Evolutionary conservation across 768 basidiomycete genomes (phyloP), one percentile per base, ranked within the genome.

Genomic region (Mycena floridula): DNA sequence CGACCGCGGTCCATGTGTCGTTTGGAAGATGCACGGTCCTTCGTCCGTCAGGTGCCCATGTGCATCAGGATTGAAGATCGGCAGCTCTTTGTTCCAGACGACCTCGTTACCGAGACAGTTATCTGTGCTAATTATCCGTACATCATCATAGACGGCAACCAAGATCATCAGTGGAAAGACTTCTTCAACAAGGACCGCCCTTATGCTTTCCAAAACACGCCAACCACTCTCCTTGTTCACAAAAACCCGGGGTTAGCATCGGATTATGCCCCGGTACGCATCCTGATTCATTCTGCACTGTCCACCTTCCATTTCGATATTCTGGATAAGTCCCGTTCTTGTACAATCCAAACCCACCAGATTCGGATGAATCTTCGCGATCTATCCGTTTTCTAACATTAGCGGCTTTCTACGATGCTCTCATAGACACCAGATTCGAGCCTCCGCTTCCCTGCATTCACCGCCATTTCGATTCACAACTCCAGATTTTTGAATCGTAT

Each of bases 41-140:
- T 53, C 30, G 48, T 53, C 4, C 44, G 50, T 25, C 32, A 43
- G 23, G 54, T n/a, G n/a, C n/a, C 53, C 11, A 44, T 50, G 25
- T n/a, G n/a, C n/a, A 50, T 52, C 11, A 22, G 25, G 16, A 44
- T 51, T 13, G 46, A 44, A 16, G 48, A 48, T 20, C 50, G 45
- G 25, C 54, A 54, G 22, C 37, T 56, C 26, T 42, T 56, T 9
- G 49, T 53, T 2, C 44, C 49, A 7, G 49, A 52, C 45, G 42
- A 23, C n/a, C 30, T 32, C 16, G 18, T 52, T 1, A 15, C 44
- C 1, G 23, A 37, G 8, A 44, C 51, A 9, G 41, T 42, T 16
- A 44, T 49, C 20, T 42, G 46, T 30, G 6, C 43, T 6, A 21
- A 35, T 24, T 44, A 47, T 37, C 45, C 51, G 0, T 50, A 48